Evolutionary conservation across 2,329 filamentous ascomycete genomes (phyloP).

Genomic region (Daldinia eschscholtzii): DNA sequence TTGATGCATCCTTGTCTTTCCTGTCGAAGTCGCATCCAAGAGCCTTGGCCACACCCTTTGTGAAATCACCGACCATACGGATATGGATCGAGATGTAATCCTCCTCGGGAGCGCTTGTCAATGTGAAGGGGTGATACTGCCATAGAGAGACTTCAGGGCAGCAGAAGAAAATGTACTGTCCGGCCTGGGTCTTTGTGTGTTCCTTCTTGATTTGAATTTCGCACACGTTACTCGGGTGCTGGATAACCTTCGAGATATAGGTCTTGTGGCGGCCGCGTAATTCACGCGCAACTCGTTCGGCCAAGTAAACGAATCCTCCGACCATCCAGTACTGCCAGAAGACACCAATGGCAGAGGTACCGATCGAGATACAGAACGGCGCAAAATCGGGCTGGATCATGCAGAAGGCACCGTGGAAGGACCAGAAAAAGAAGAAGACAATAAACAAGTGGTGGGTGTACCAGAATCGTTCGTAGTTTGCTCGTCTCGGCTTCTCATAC

Average conservation of each 20-base stretch:
- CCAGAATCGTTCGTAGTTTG: conserved; percentile 92
- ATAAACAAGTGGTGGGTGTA: conserved; percentile 91
- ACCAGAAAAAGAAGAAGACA: conserved; percentile 91
- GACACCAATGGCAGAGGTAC: conserved; percentile 75
- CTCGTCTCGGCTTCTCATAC: conserved; percentile 80
- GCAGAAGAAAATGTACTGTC: conserved; percentile 91
- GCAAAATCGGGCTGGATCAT: conserved; percentile 89
- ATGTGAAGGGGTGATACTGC: conserved; percentile 90
- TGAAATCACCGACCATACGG: conserved; percentile 86
- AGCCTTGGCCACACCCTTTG: conserved; percentile 74
- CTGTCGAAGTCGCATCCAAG: conserved; percentile 81
- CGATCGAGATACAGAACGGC: conserved; percentile 79
- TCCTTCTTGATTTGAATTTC: conserved; percentile 95
- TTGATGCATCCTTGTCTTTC: conserved; percentile 67
- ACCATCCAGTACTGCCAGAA: conserved; percentile 95
- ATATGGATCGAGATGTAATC: conserved; percentile 91
- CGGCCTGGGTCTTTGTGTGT: conserved; percentile 82
- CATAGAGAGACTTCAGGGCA: conserved; percentile 87
- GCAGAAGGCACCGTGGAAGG: conserved; percentile 89
- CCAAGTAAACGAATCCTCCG: conserved; percentile 82
- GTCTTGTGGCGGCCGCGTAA: conserved; percentile 85
- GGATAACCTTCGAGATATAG: conserved; percentile 88
- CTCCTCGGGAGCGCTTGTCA: conserved; percentile 89
- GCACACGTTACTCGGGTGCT: conserved; percentile 89
- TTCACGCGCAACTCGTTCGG: conserved; percentile 83